A percentile compares a stretch with the other conserved stretches of the same genome.
Conservation (phyloP, 495 filamentous ascomycete species). For the Penicillium malachiteum region DNA sequence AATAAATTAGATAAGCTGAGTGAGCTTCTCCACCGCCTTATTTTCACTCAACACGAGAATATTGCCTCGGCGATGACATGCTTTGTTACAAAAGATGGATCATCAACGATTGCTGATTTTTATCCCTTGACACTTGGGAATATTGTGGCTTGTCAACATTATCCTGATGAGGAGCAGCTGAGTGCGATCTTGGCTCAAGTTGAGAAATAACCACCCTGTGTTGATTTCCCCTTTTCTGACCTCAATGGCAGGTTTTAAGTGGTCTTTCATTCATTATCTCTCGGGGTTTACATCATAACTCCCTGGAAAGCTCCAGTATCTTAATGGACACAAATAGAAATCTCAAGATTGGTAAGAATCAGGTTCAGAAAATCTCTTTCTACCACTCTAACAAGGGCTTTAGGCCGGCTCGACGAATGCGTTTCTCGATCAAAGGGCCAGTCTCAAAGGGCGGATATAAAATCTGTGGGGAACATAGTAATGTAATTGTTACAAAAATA, state of each 20-base stretch:
- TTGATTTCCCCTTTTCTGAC: too few relatives aligned
- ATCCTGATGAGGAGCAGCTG: conserved; percentile 14
- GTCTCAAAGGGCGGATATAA: too few relatives aligned
- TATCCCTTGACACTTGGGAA: conserved; percentile 16
- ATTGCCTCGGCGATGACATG: too few relatives aligned
- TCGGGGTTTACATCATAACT: conserved; percentile 8
- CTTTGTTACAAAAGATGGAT: conserved; percentile 9
- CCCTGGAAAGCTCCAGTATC: conserved; percentile 15
- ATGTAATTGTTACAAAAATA: conserved; percentile 43
- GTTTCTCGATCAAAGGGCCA: too few relatives aligned
- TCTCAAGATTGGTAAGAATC: conserved; percentile 20
- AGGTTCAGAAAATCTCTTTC: too few relatives aligned
- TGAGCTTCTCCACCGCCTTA: too few relatives aligned
- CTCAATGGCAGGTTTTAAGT: conserved; percentile 18
- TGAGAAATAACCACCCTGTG: too few relatives aligned
- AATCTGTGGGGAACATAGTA: conserved; percentile 13
- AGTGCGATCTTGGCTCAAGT: conserved; percentile 22
- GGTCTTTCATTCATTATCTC: conserved; percentile 12
- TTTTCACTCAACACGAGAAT: too few relatives aligned
- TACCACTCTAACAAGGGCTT: too few relatives aligned
- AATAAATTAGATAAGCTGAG: too few relatives aligned
- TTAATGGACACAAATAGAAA: conserved; percentile 11
- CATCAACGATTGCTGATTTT: conserved; percentile 15
- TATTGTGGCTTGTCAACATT: conserved; percentile 18
- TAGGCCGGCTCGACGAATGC: too few relatives aligned